phyloP scores from a whole-genome alignment of 495 filamentous ascomycete species.

The Neurospora sp. region DNA sequence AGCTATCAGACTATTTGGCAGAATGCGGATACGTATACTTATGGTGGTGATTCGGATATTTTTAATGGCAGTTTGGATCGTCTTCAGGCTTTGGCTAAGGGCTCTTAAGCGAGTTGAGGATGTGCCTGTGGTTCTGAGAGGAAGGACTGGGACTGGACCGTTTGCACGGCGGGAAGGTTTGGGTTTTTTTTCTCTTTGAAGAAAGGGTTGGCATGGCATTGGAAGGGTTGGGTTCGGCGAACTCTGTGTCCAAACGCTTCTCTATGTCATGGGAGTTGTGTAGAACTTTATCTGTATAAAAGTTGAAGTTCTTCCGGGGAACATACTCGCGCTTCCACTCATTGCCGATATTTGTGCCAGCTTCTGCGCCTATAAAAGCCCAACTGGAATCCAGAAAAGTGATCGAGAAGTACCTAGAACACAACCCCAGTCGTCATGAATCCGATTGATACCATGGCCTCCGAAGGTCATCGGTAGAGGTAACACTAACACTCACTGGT shows the following conservation, averaged over 20 bases:
- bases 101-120: neutral
- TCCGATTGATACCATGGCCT: neutral
- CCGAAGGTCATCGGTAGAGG: neutral
- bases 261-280: neutral
- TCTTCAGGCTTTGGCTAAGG: neutral
- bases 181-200: neutral
- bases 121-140: no score
- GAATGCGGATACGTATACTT: constrained; percentile 35
- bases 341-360: neutral
- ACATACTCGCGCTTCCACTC: neutral
- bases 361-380: neutral
- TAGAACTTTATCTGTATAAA: neutral
- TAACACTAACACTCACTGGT: neutral
- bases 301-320: neutral
- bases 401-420: neutral
- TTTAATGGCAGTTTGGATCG: constrained; percentile 31
- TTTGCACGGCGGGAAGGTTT: neutral
- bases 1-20: constrained; percentile 53
- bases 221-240: neutral
- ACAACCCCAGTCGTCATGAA: neutral
- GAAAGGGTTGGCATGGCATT: neutral
- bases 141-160: no score
- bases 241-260: neutral
- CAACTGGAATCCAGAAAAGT: neutral
- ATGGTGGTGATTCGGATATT: constrained; percentile 43